Conservation (phyloP, 768 basidiomycete genomes). For the Rickenella mellea region DNA sequence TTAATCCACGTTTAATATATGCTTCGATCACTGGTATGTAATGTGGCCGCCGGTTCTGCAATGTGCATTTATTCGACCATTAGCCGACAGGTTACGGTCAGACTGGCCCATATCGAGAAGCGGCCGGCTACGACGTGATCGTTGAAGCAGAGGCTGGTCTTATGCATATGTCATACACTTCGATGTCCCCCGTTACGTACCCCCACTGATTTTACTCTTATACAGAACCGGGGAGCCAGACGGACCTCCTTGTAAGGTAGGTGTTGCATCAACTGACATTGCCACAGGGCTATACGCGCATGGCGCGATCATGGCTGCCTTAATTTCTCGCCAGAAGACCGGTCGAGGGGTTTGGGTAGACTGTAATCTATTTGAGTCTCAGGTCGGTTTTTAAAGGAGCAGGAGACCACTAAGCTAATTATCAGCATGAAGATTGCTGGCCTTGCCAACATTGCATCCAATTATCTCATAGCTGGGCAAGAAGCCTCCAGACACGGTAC, state of each 20-base stretch:
- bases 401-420: too few species aligned
- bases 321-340: slow-evolving; percentile 73
- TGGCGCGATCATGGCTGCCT: slow-evolving; percentile 85
- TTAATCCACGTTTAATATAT: slow-evolving; percentile 80
- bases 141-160: slow-evolving; percentile 88
- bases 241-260: slow-evolving; percentile 86
- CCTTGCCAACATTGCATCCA: slow-evolving; percentile 86
- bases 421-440: slow-evolving; percentile 62
- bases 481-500: slow-evolving; percentile 87
- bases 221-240: slow-evolving; percentile 79
- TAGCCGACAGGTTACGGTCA: slow-evolving; percentile 60
- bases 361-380: slow-evolving; percentile 86
- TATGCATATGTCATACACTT: slow-evolving; percentile 91
- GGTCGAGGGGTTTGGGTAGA: slow-evolving; percentile 89
- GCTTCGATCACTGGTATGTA: slow-evolving; percentile 75
- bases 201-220: slow-evolving; percentile 2
- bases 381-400: slow-evolving; percentile 34
- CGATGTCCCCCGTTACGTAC: background rate
- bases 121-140: slow-evolving; percentile 83
- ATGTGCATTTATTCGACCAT: slow-evolving; percentile 15
- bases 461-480: slow-evolving; percentile 79
- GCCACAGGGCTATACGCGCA: slow-evolving; percentile 86
- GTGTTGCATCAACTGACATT: slow-evolving; percentile 87
- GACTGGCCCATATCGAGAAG: slow-evolving; percentile 76
- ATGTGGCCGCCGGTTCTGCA: background rate